These are phyloP conservation scores for Hymenoscyphus albidus DNA, from an alignment of 2,329 filamentous ascomycete species.

Conservation along the genomic window DNA sequence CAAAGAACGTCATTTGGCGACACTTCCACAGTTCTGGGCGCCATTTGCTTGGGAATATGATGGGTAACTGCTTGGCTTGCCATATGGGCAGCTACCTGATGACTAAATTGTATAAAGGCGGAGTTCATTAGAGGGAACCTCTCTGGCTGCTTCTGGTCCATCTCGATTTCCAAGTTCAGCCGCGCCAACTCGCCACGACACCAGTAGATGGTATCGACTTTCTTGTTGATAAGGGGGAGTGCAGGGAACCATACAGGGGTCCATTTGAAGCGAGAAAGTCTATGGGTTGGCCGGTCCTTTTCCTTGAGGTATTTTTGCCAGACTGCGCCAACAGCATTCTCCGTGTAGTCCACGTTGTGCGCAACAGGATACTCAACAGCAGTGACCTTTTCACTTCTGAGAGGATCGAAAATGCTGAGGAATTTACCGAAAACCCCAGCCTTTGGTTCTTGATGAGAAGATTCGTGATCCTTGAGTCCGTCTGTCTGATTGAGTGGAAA, in stretches of 20 bases:
- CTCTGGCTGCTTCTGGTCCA: constrained; percentile 81
- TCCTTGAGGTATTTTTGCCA: constrained; percentile 83
- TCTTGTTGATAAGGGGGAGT: constrained; percentile 76
- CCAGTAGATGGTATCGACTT: constrained; percentile 93
- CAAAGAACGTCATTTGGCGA: constrained; percentile 89
- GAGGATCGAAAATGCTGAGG: constrained; percentile 48
- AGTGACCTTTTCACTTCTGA: constrained; percentile 27
- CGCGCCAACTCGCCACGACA: constrained; percentile 82
- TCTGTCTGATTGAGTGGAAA: constrained; percentile 41
- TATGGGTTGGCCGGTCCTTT: constrained; percentile 81
- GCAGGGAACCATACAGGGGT: constrained; percentile 67
- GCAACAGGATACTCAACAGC: constrained; percentile 54
- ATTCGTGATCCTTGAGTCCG: constrained; percentile 8
- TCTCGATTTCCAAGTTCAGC: constrained; percentile 86
- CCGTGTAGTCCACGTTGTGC: constrained; percentile 57
- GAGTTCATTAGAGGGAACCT: constrained; percentile 91
- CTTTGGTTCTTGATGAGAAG: constrained; percentile 9
- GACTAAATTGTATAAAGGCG: constrained; percentile 97
- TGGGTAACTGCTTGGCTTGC: constrained; percentile 89
- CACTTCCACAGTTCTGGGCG: constrained; percentile 87
- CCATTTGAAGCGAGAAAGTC: constrained; percentile 59
- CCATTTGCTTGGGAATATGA: constrained; percentile 90
- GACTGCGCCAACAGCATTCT: constrained; percentile 60
- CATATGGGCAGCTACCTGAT: constrained; percentile 97
- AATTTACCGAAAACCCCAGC: constrained; percentile 51